These are phyloP conservation scores for Kurtzmaniella quercitrusa DNA, from an alignment of 1,139 yeast genomes.

Conservation along the genomic window DNA sequence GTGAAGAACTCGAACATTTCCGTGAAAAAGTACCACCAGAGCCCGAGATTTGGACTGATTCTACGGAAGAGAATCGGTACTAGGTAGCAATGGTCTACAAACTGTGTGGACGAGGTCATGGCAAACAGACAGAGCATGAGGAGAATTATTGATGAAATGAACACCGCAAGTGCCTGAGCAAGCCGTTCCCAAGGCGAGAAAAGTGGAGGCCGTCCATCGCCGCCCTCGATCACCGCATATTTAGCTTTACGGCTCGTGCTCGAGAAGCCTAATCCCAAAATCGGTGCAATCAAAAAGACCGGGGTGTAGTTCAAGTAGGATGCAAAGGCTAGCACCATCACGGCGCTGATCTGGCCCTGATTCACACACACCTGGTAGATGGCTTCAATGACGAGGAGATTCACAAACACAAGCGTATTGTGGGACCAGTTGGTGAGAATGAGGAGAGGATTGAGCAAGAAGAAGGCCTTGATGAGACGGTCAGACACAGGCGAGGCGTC, in stretches of 20 bases:
- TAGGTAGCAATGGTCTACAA: constrained; percentile 59
- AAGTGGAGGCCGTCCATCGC: not conserved
- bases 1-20: constrained; percentile 91
- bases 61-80: constrained; percentile 59
- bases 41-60: constrained; percentile 79
- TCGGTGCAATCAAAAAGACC: constrained; percentile 51
- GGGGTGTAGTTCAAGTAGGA: constrained; percentile 64
- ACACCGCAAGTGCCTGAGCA: constrained; percentile 22
- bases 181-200: constrained; percentile 9
- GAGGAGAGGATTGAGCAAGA: constrained; percentile 76
- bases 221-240: not conserved
- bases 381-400: constrained; percentile 51
- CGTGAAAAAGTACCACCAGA: constrained; percentile 98
- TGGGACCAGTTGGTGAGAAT: constrained; percentile 65
- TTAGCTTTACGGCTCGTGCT: constrained; percentile 8
- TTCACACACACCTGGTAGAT: constrained; percentile 42
- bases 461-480: constrained; percentile 54
- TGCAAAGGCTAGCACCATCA: constrained; percentile 57
- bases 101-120: constrained; percentile 37
- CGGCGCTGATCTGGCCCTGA: constrained; percentile 39
- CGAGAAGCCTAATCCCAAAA: constrained; percentile 36
- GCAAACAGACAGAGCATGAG: constrained; percentile 33
- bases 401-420: constrained; percentile 61
- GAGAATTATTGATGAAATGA: constrained; percentile 21
- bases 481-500: constrained; percentile 24